phyloP scores from a whole-genome alignment of 148 eudicot genomes.

The Rhododendron henanense region DNA sequence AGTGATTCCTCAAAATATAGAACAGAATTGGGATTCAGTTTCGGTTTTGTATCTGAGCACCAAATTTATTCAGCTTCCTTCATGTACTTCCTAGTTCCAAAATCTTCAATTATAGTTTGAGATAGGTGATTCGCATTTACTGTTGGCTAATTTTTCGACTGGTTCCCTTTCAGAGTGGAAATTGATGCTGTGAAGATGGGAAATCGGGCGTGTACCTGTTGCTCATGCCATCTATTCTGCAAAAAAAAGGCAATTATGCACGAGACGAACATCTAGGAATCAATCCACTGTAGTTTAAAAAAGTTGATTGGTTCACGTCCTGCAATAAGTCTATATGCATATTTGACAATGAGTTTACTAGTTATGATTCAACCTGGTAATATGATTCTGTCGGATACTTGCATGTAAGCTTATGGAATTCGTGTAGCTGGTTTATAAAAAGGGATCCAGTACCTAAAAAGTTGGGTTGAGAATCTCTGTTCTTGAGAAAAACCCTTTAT shows the following conservation, averaged over 20 bases:
- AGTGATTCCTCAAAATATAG: neutral
- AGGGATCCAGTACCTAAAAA: neutral
- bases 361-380: neutral
- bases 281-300: neutral
- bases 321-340: conserved; percentile 7
- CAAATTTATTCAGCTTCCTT: neutral
- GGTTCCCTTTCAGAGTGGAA: conserved; percentile 5
- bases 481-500: neutral
- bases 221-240: neutral
- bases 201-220: neutral
- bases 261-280: neutral
- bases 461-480: neutral
- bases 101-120: neutral
- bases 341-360: neutral
- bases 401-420: neutral
- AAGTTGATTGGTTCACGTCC: conserved; percentile 16
- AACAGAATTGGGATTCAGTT: neutral
- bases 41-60: neutral
- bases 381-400: neutral
- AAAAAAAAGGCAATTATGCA: neutral
- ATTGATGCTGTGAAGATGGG: conserved; percentile 5
- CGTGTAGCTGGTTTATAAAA: neutral
- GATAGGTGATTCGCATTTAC: neutral
- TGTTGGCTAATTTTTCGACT: neutral
- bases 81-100: neutral